Percentiles rank a stretch among this genome's conserved stretches.
phyloP scores from a whole-genome alignment of 1,139 yeast genomes.

The Zhuliangozyma parablackwelliae region DNA sequence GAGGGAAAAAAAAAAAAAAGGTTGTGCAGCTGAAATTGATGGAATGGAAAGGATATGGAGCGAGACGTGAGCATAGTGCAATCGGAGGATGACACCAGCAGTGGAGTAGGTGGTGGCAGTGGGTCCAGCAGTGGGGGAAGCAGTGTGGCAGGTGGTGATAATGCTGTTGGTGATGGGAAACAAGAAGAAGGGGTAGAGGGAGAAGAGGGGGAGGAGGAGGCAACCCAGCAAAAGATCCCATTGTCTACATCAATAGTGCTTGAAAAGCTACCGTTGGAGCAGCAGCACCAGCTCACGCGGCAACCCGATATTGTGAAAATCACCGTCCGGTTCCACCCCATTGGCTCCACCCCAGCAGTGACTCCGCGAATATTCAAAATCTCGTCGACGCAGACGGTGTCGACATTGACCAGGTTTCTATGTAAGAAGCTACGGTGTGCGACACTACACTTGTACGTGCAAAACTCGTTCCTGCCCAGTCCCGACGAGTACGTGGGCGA shows the following conservation, averaged over 20 bases:
- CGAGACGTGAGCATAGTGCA: no score
- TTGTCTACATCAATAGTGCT: constrained; percentile 21
- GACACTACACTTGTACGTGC: constrained; percentile 40
- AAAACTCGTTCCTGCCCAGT: constrained; percentile 57
- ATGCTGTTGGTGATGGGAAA: neutral
- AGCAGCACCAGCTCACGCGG: constrained; percentile 10
- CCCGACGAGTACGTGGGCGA: constrained; percentile 55
- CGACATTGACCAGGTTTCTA: constrained; percentile 43
- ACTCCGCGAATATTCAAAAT: constrained; percentile 49
- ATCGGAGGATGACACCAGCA: no score
- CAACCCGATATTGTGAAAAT: constrained; percentile 20
- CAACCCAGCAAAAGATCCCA: constrained; percentile 16
- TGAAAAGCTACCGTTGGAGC: constrained; percentile 14
- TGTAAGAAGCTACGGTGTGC: constrained; percentile 33
- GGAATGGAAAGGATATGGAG: no score
- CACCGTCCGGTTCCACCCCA: constrained; percentile 50
- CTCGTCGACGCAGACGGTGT: constrained; percentile 41
- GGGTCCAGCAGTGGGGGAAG: no score
- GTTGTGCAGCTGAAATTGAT: neutral
- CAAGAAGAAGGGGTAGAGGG: neutral
- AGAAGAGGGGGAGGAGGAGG: constrained; percentile 4
- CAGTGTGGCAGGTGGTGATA: no score
- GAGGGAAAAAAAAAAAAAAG: neutral
- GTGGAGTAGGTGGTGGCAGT: no score
- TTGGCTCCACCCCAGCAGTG: constrained; percentile 53